Evolutionary conservation across 192 early-diverging fungal genomes (phyloP).

Genomic region (Phlyctochytrium arcticum): DNA sequence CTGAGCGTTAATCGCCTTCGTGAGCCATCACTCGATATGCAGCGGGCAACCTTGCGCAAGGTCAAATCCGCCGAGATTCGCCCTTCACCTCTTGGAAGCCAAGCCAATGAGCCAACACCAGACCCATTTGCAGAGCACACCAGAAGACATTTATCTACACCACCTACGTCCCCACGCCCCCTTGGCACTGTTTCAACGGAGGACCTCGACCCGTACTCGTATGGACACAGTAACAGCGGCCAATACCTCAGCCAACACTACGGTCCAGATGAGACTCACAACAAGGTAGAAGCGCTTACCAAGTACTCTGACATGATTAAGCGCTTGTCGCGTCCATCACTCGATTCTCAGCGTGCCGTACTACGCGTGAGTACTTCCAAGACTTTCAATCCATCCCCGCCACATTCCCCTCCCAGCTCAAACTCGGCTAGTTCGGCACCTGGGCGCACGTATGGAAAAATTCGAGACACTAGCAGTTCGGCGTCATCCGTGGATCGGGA

Average conservation of each 20-base stretch:
- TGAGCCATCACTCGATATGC: conserved; percentile 13
- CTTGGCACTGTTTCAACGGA: too few species aligned
- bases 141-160: too few species aligned
- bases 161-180: neutral
- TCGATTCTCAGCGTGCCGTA: conserved; percentile 14
- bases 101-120: too few species aligned
- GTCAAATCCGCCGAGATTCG: neutral
- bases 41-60: conserved; percentile 5
- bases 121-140: too few species aligned
- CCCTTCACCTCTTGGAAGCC: neutral
- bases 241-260: too few species aligned
- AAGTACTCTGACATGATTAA: conserved; percentile 13
- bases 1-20: conserved; percentile 21
- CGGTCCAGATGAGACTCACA: neutral
- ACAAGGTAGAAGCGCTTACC: neutral
- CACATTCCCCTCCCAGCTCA: too few species aligned
- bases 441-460: neutral
- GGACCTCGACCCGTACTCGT: too few species aligned
- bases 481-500: too few species aligned
- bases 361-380: too few species aligned
- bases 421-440: too few species aligned
- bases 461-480: too few species aligned
- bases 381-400: too few species aligned
- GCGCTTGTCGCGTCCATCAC: neutral
- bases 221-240: neutral